Percentiles rank a stretch among this genome's conserved stretches.
Conservation (phyloP, 345 rosid species). For the Eucalyptus regnans region DNA sequence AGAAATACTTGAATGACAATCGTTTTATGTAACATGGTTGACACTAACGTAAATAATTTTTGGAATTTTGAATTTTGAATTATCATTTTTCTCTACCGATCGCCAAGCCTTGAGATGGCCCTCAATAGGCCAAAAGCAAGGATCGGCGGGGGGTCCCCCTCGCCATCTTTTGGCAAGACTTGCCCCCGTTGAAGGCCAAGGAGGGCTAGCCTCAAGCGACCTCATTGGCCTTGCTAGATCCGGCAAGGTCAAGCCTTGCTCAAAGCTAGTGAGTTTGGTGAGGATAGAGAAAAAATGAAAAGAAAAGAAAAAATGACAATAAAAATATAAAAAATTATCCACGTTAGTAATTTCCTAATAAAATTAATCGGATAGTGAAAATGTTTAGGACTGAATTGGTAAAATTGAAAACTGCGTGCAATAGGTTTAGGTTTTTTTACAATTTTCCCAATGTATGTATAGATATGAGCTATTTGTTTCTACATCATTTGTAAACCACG, state of each 20-base stretch:
- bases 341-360: no score
- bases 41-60: accelerated
- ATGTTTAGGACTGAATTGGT: accelerated
- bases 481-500: not conserved
- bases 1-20: no score
- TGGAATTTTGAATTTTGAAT: not conserved
- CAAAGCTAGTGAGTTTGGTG: no score
- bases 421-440: not conserved
- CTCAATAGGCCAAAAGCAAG: accelerated
- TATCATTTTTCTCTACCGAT: not conserved
- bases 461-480: not conserved
- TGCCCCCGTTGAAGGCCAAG: accelerated
- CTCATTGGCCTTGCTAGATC: no score
- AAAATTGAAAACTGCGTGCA: accelerated
- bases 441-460: not conserved
- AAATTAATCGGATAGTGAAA: accelerated
- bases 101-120: accelerated
- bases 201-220: accelerated
- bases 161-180: accelerated
- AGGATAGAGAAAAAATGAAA: not conserved
- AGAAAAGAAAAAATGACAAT: not conserved
- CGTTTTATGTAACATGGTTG: accelerated
- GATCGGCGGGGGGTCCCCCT: no score
- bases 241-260: no score
- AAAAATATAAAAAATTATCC: not conserved